phyloP scores from a whole-genome alignment of 352 stramenopile genomes.

The Phytophthora aleatoria region DNA sequence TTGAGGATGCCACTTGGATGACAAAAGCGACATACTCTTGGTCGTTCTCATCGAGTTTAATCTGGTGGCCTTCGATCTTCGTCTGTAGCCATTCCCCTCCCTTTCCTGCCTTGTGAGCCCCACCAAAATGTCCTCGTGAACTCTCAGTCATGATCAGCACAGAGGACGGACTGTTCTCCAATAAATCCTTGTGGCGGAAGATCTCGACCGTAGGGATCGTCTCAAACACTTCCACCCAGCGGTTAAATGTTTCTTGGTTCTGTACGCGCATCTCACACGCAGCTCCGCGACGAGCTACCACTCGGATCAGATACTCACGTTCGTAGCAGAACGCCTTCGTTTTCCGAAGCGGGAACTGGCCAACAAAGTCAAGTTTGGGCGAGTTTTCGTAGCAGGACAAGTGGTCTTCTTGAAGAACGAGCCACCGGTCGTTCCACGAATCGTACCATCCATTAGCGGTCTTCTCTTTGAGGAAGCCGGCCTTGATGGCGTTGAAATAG shows the following conservation, averaged over 20 bases:
- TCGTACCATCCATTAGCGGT: conserved; percentile 81
- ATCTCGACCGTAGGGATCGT: conserved; percentile 62
- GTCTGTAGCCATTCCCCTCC: conserved; percentile 70
- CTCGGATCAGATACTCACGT: conserved; percentile 74
- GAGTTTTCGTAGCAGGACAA: conserved; percentile 85
- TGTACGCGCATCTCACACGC: conserved; percentile 82
- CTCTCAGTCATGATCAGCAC: conserved; percentile 73
- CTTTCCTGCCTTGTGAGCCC: conserved; percentile 17
- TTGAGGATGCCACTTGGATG: conserved; percentile 78
- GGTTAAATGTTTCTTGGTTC: conserved; percentile 76
- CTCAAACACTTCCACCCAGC: conserved; percentile 70
- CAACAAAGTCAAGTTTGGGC: conserved; percentile 71
- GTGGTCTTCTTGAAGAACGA: conserved; percentile 79
- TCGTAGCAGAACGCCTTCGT: conserved; percentile 77
- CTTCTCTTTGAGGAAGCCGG: conserved; percentile 76
- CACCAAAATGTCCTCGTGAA: conserved; percentile 27
- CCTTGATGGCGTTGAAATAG: conserved; percentile 83
- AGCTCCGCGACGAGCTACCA: conserved; percentile 69
- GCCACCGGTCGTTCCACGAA: conserved; percentile 80
- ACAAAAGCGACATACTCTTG: conserved; percentile 78
- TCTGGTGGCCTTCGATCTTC: conserved; percentile 79
- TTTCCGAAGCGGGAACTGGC: conserved; percentile 70
- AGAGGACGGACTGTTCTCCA: conserved; percentile 81
- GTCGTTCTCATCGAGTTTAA: conserved; percentile 74
- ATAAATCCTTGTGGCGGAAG: conserved; percentile 71